Conservation (phyloP, 257 asterid species). For the Schizonepeta tenuifolia region DNA sequence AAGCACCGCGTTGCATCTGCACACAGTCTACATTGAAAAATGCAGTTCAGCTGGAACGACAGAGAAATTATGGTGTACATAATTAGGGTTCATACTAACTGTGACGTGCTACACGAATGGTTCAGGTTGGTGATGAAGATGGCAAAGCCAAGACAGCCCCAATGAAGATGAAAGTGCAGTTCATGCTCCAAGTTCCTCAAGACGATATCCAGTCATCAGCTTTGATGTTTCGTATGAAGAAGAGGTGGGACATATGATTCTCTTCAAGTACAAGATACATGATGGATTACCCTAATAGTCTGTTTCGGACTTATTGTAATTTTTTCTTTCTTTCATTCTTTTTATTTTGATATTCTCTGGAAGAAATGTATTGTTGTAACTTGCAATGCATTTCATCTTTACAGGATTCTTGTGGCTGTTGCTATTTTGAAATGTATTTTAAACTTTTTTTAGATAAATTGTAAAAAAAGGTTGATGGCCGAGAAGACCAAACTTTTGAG, state of each 20-base stretch:
- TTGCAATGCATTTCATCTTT: conserved; percentile 28
- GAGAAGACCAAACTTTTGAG: no score
- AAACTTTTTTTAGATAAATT: no score
- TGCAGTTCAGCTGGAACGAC: not conserved
- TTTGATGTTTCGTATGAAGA: conserved; percentile 86
- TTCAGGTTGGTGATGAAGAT: conserved; percentile 79
- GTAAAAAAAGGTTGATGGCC: no score
- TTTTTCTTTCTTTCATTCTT: not conserved
- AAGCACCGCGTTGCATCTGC: no score
- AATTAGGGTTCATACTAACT: not conserved
- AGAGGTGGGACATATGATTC: conserved; percentile 84
- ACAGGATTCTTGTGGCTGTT: not conserved
- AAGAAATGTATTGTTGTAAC: conserved; percentile 21
- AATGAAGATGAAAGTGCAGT: conserved; percentile 88
- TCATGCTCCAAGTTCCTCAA: conserved; percentile 97
- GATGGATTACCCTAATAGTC: not conserved
- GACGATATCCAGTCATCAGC: conserved; percentile 71
- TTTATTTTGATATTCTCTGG: not conserved
- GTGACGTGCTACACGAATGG: conserved; percentile 1
- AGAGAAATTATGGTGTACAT: not conserved
- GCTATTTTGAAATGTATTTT: not conserved
- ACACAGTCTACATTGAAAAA: not conserved
- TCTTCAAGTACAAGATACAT: not conserved
- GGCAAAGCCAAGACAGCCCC: conserved; percentile 86
- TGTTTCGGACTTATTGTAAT: not conserved